Base-by-base conservation (phyloP, 2,329 filamentous ascomycete species). In the Tolypocladium capitatum region DNA sequence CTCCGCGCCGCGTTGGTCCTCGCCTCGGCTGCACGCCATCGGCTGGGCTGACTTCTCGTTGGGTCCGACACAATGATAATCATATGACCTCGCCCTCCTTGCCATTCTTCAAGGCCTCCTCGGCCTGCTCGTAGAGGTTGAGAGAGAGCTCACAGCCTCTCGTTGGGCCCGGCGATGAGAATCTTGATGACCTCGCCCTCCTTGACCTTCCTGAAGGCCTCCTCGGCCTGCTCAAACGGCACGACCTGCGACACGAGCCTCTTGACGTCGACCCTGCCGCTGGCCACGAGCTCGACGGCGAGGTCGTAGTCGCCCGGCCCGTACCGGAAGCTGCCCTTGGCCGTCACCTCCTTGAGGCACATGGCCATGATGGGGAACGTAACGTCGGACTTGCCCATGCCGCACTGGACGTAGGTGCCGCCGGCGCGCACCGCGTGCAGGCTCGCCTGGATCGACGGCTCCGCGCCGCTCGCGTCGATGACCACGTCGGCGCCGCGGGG, bases 321-420 rank as follows among this genome's bases (percentile, higher is more conserved):
- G 66, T 97, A 97, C 35, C 91, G 80, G 75, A 97, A 97, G 52
- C 83, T 90, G 21, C 91, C 91, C 61, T 84, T 86, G 43, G 86
- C 76, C 11, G 83, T 94, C 46, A 95, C 73, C 72, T 97, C 91
- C 71, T 96, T 96, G 45, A 82, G 75, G 64, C 89, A 94, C 61
- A 94, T 74, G 5, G 86, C 84, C 78, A 91, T 86, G 63, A 97
- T 94, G 46, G 91, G 91, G 71, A 96, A 95, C 9, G 68, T 85
- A 64, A 96, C 90, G 60, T 95, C 86, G 35, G 80, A 67, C 62
- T 84, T 85, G 60, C 91, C 91, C 88, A 96, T 94, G 48, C 90
- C 90, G 50, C 82, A 87, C 69, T 94, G 88, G 9, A 94, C 83
- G 58, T 87, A 91, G 16, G 76, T 82, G 31, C 86, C 86, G 48